These are phyloP conservation scores for Emmonsiellopsis sp. DNA, from an alignment of 2,329 filamentous ascomycete genomes.

Conservation along the genomic window DNA sequence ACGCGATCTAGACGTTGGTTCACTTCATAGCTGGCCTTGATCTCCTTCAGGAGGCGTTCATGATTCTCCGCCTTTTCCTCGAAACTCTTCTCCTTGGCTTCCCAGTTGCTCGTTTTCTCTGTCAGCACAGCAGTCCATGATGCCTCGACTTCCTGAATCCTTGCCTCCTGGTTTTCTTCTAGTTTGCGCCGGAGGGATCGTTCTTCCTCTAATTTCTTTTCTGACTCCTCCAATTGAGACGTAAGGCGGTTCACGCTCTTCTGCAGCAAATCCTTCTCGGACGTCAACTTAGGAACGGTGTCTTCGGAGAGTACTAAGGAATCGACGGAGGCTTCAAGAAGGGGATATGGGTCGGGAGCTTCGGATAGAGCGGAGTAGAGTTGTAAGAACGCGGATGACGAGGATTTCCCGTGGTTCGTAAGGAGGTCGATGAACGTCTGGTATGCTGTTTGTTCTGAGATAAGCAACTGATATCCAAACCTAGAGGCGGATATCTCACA, in stretches of 20 bases:
- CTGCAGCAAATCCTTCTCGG: slow-evolving; percentile 83
- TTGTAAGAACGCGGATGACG: slow-evolving; percentile 86
- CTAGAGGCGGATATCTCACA: slow-evolving; percentile 38
- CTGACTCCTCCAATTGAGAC: slow-evolving; percentile 70
- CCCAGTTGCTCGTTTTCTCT: slow-evolving; percentile 96
- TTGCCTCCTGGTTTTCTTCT: slow-evolving; percentile 66
- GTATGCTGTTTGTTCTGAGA: slow-evolving; percentile 54
- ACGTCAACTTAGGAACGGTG: slow-evolving; percentile 76
- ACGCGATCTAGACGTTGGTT: slow-evolving; percentile 76
- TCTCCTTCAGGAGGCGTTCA: slow-evolving; percentile 80
- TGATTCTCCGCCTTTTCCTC: slow-evolving; percentile 94
- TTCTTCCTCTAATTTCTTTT: slow-evolving; percentile 71
- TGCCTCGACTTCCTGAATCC: slow-evolving; percentile 78
- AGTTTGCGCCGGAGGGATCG: slow-evolving; percentile 61
- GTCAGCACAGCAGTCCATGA: slow-evolving; percentile 84
- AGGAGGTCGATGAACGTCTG: slow-evolving; percentile 95
- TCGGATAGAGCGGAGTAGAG: slow-evolving; percentile 90
- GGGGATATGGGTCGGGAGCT: slow-evolving; percentile 88
- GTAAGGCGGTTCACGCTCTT: slow-evolving; percentile 66
- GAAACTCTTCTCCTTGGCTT: slow-evolving; percentile 77
- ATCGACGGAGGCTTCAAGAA: slow-evolving; percentile 93
- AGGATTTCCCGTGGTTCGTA: slow-evolving; percentile 89
- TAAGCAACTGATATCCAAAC: background rate
- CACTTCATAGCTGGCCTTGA: slow-evolving; percentile 96
- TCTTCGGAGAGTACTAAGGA: slow-evolving; percentile 87